Percentiles rank a stretch among this genome's conserved stretches.
These are phyloP conservation scores for Tricholoma saponaceum DNA, from an alignment of 768 basidiomycete species.

Conservation along the genomic window DNA sequence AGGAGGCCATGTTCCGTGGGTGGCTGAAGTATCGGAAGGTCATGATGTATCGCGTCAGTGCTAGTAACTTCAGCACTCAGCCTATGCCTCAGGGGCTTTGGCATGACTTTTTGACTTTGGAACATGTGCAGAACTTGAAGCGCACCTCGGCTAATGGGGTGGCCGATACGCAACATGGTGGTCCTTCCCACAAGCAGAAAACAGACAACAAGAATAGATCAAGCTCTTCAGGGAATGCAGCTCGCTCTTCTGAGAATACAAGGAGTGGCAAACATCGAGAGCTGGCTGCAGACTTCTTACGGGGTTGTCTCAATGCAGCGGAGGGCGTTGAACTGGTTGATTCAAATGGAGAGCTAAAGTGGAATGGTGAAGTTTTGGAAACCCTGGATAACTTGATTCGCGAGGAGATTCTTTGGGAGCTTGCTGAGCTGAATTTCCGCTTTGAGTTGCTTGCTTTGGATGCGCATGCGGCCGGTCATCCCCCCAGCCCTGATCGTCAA, in stretches of 20 bases:
- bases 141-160: too few relatives aligned
- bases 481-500: slow-evolving; percentile 3
- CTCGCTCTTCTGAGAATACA: neutral
- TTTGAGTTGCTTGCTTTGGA: slow-evolving; percentile 15
- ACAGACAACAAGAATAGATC: neutral
- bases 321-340: neutral
- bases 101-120: neutral
- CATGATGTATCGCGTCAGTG: neutral
- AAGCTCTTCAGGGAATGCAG: too few relatives aligned
- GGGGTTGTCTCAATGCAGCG: neutral
- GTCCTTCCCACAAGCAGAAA: too few relatives aligned
- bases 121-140: neutral
- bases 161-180: too few relatives aligned
- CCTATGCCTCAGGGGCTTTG: slow-evolving; percentile 1
- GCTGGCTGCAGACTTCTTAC: slow-evolving; percentile 3
- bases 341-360: neutral
- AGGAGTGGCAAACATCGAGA: neutral
- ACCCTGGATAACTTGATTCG: neutral
- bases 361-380: neutral
- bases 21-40: neutral
- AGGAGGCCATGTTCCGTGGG: neutral
- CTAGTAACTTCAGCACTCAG: neutral
- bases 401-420: slow-evolving; percentile 5
- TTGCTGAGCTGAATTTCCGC: slow-evolving; percentile 4
- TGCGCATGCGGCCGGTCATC: neutral